Conservation (phyloP, 306 rosid genomes). For the Carpinus fangiana region DNA sequence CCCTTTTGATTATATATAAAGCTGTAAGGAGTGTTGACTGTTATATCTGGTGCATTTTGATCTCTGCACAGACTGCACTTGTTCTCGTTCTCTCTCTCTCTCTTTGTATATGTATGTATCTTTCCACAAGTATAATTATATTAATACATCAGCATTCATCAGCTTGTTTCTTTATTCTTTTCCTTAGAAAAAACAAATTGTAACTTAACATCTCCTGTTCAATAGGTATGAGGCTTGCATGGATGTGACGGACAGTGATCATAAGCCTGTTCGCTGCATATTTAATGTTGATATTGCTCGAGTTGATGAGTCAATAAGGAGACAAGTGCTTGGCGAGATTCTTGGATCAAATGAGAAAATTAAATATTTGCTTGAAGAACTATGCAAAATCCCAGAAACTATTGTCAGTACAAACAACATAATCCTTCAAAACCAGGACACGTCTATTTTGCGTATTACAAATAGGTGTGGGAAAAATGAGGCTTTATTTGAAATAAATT, state of each 20-base stretch:
- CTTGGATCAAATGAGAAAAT: constrained; percentile 68
- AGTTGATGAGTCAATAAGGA: constrained; percentile 86
- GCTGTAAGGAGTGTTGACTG: background rate
- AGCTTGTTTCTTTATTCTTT: constrained; percentile 3
- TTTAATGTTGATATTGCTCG: constrained; percentile 80
- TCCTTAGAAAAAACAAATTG: background rate
- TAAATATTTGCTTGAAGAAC: constrained; percentile 48
- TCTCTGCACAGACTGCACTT: constrained; percentile 6
- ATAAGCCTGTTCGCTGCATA: constrained; percentile 95
- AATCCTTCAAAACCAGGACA: constrained; percentile 88
- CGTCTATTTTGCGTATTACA: constrained; percentile 80
- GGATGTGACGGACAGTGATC: constrained; percentile 99
- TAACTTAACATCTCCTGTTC: constrained; percentile 24
- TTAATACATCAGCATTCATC: background rate
- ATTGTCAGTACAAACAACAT: constrained; percentile 91
- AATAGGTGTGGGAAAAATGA: constrained; percentile 61
- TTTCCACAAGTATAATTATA: background rate
- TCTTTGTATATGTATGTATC: background rate
- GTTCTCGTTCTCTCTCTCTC: background rate
- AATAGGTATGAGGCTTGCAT: constrained; percentile 91
- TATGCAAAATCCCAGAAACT: constrained; percentile 84
- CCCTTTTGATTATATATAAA: background rate
- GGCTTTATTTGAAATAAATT: constrained; percentile 72
- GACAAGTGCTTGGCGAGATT: constrained; percentile 86
- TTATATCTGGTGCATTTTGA: constrained; percentile 3